Conservation (phyloP, 805 yeast species). For the Danielozyma ontarioensis region DNA sequence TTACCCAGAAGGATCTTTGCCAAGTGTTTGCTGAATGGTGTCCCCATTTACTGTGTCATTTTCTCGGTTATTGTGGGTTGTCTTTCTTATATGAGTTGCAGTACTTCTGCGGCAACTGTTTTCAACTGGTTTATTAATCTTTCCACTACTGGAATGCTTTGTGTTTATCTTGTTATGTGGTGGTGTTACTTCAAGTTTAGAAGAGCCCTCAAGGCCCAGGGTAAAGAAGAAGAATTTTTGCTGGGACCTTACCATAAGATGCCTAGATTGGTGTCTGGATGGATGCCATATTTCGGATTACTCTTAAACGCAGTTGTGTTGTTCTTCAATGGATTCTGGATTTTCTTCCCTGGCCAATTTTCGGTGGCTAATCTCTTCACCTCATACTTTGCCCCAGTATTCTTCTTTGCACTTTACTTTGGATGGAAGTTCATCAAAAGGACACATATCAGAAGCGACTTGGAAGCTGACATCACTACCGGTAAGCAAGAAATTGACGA, state of each 20-base stretch:
- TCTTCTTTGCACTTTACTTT: conserved; percentile 45
- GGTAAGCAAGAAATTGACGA: conserved; percentile 56
- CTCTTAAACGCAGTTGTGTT: conserved; percentile 19
- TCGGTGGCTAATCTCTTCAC: conserved; percentile 31
- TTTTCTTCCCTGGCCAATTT: conserved; percentile 33
- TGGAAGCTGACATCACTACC: conserved; percentile 48
- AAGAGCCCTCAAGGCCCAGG: conserved; percentile 26
- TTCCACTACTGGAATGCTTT: conserved; percentile 58
- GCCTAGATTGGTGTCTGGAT: conserved; percentile 8
- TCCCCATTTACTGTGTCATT: conserved; percentile 57
- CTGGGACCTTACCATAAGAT: conserved; percentile 10
- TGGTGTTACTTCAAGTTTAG: conserved; percentile 44
- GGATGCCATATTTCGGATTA: conserved; percentile 12
- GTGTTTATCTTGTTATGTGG: conserved; percentile 56
- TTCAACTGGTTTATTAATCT: conserved; percentile 69
- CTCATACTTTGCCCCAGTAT: conserved; percentile 33
- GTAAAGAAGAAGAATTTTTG: conserved; percentile 22
- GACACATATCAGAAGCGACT: conserved; percentile 40
- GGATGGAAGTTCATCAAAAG: conserved; percentile 50
- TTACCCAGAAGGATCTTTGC: conserved; percentile 68
- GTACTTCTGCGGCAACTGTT: conserved; percentile 55
- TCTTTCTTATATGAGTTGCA: conserved; percentile 34
- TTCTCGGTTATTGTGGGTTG: conserved; percentile 35
- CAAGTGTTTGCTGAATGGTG: conserved; percentile 60
- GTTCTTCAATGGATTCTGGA: conserved; percentile 38